A percentile compares a stretch with the other conserved stretches of the same genome.
Conservation (phyloP, 257 asterid species). For the Gentiana straminea region DNA sequence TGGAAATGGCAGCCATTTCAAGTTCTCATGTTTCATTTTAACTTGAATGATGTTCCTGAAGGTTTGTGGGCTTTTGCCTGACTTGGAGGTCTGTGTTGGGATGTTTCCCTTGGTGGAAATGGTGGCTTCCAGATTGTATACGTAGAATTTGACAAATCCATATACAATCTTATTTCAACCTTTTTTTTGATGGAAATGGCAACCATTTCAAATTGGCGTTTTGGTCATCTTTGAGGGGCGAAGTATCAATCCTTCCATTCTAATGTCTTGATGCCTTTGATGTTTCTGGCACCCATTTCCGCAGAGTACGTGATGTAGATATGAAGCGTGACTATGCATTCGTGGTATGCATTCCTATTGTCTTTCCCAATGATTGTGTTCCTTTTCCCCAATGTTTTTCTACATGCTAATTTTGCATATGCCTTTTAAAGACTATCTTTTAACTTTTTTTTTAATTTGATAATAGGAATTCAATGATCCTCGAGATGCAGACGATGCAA, state of each 20-base stretch:
- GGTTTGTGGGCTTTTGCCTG: conserved; percentile 51
- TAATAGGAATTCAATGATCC: conserved; percentile 49
- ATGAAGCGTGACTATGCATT: conserved; percentile 68
- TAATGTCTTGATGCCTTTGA: conserved; percentile 56
- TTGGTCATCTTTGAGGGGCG: conserved; percentile 57
- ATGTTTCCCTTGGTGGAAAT: conserved; percentile 57
- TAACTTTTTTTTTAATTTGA: conserved; percentile 4
- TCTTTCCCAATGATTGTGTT: background rate
- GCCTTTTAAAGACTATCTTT: conserved; percentile 2
- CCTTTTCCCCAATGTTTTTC: conserved; percentile 1
- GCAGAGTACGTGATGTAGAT: conserved; percentile 73
- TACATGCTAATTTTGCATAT: background rate
- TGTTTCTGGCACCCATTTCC: conserved; percentile 64
- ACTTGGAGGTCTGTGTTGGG: conserved; percentile 57
- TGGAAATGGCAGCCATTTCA: conserved; percentile 50
- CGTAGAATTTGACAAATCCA: conserved; percentile 45
- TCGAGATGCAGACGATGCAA: conserved; percentile 65
- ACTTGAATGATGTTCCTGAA: conserved; percentile 51
- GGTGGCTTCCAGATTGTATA: conserved; percentile 39
- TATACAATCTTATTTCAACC: conserved; percentile 38
- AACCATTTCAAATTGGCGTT: conserved; percentile 51
- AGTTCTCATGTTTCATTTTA: conserved; percentile 39
- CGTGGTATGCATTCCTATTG: conserved; percentile 30
- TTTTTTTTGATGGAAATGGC: conserved; percentile 55
- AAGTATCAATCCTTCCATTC: conserved; percentile 49